Conservation (phyloP, 495 filamentous ascomycete genomes). For the Aspergillus taichungensis region DNA sequence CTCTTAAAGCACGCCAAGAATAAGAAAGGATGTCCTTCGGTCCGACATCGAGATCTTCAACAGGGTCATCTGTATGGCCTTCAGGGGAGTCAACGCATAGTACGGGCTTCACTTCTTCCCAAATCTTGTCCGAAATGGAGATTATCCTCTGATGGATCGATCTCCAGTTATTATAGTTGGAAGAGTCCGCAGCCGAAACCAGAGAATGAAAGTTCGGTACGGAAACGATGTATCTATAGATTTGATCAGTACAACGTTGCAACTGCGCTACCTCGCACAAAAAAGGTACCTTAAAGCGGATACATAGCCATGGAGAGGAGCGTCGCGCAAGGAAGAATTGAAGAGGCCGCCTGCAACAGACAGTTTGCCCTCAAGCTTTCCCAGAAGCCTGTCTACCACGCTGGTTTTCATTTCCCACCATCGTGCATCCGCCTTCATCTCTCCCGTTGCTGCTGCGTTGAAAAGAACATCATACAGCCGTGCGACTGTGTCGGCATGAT, state of each 20-base stretch:
- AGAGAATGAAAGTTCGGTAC: conserved; percentile 29
- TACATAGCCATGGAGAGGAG: conserved; percentile 62
- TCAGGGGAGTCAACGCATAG: conserved; percentile 90
- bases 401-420: conserved; percentile 31
- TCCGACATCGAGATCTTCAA: conserved; percentile 55
- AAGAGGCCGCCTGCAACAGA: conserved; percentile 47
- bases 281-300: conserved; percentile 48
- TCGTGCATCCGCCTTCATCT: conserved; percentile 6
- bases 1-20: conserved; percentile 84
- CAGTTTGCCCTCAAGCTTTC: conserved; percentile 48
- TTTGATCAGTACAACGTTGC: background rate
- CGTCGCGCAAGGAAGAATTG: conserved; percentile 50
- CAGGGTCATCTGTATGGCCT: conserved; percentile 67
- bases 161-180: conserved; percentile 20
- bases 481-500: conserved; percentile 79
- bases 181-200: conserved; percentile 12
- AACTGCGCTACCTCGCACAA: background rate
- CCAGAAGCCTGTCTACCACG: conserved; percentile 38
- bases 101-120: conserved; percentile 62
- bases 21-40: conserved; percentile 89
- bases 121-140: conserved; percentile 52
- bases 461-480: conserved; percentile 47
- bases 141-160: conserved; percentile 49
- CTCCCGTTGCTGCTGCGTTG: conserved; percentile 23
- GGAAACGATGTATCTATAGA: conserved; percentile 34